Conservation (phyloP, 2,329 filamentous ascomycete genomes). For the Periconia macrospinosa region DNA sequence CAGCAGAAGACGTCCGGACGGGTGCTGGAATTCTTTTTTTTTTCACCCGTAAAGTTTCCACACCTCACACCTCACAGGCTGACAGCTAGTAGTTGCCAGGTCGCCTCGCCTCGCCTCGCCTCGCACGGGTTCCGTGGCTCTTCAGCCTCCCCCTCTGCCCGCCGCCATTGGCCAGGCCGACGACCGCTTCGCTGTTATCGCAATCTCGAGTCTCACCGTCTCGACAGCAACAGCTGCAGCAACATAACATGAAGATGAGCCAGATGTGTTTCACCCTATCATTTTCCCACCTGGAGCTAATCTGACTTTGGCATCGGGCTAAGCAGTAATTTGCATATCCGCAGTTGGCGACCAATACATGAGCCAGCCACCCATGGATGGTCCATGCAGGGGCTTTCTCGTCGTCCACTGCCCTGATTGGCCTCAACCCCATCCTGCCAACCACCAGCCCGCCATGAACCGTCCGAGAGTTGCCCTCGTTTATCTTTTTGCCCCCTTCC, state of each 20-base stretch:
- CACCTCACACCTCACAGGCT: too few species aligned
- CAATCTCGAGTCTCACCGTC: conserved; percentile 7
- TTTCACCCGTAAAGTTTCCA: too few species aligned
- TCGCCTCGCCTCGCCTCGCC: too few species aligned
- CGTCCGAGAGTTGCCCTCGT: too few species aligned
- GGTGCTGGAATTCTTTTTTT: too few species aligned
- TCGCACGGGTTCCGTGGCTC: too few species aligned
- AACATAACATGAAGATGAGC: conserved; percentile 24
- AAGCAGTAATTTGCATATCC: conserved; percentile 29
- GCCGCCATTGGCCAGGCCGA: neutral
- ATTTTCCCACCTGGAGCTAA: conserved; percentile 8
- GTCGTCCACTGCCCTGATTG: conserved; percentile 3
- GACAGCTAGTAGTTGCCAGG: too few species aligned
- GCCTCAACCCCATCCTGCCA: too few species aligned
- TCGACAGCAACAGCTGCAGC: neutral
- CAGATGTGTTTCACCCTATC: conserved; percentile 12
- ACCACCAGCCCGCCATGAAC: too few species aligned
- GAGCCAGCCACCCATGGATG: conserved; percentile 12
- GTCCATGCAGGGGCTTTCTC: conserved; percentile 32
- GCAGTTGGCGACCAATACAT: conserved; percentile 28
- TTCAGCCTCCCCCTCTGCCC: neutral
- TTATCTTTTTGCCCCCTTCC: too few species aligned
- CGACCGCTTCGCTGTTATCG: neutral
- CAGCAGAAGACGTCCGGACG: too few species aligned
- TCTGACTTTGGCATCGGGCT: conserved; percentile 13